These are phyloP conservation scores for Fusarium transvaalense DNA, from an alignment of 2,329 filamentous ascomycete genomes.

Conservation along the genomic window DNA sequence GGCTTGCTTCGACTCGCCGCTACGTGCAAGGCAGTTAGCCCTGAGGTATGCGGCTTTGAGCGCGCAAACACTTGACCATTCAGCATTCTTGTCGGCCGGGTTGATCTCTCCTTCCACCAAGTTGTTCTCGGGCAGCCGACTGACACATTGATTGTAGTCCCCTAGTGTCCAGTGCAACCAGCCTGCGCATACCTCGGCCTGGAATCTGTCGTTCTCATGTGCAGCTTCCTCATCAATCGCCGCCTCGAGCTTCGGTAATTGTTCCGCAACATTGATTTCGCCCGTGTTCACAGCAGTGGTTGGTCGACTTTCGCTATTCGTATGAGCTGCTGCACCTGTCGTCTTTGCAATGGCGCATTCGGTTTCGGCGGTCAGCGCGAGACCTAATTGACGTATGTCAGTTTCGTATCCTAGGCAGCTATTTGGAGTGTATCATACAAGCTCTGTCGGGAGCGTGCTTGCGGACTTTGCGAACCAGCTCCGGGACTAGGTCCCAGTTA, in stretches of 20 bases:
- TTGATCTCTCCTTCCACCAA: conserved; percentile 66
- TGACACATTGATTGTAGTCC: conserved; percentile 70
- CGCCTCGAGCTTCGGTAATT: conserved; percentile 64
- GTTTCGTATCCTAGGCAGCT: conserved; percentile 1
- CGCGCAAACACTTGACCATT: conserved; percentile 86
- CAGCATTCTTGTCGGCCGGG: conserved; percentile 66
- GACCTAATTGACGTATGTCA: conserved; percentile 61
- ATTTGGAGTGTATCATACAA: conserved; percentile 69
- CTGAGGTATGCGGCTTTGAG: conserved; percentile 84
- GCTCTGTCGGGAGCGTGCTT: conserved; percentile 90
- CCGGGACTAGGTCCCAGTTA: conserved; percentile 86
- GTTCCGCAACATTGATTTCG: conserved; percentile 60
- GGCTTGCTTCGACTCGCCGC: conserved; percentile 67
- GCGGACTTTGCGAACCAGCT: conserved; percentile 90
- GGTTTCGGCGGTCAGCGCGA: conserved; percentile 76
- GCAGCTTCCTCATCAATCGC: conserved; percentile 70
- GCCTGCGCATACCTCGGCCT: conserved; percentile 84
- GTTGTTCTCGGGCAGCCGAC: conserved; percentile 72
- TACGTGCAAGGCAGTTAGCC: conserved; percentile 70
- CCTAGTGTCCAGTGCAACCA: conserved; percentile 86
- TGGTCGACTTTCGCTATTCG: conserved; percentile 51
- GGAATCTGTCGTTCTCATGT: conserved; percentile 72
- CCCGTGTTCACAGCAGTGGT: conserved; percentile 58
- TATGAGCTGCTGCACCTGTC: conserved; percentile 52
- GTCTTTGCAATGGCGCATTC: conserved; percentile 74